Evolutionary conservation across 1,139 yeast genomes (phyloP).

Genomic region (Zygosaccharomyces pseudobailii): DNA sequence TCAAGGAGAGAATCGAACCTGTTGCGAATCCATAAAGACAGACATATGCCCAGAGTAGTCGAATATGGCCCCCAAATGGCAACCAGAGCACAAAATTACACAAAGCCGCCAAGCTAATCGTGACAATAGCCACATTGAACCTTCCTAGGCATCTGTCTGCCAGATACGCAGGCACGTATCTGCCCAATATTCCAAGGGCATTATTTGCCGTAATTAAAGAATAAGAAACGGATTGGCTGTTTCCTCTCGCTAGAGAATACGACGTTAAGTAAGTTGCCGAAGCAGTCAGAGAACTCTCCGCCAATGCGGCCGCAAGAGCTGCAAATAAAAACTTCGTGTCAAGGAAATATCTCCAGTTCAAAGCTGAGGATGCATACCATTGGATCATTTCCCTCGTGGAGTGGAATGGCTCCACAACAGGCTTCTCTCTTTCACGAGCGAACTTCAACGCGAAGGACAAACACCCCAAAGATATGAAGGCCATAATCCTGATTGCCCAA

Average conservation of each 20-base stretch:
- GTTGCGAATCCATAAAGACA: constrained; percentile 36
- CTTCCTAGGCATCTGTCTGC: constrained; percentile 54
- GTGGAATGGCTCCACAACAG: constrained; percentile 22
- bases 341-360: constrained; percentile 36
- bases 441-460: constrained; percentile 40
- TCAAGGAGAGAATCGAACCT: constrained; percentile 38
- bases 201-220: constrained; percentile 52
- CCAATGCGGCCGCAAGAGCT: constrained; percentile 42
- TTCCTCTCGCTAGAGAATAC: constrained; percentile 38
- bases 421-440: constrained; percentile 44
- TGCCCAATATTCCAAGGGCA: constrained; percentile 55
- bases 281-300: constrained; percentile 53
- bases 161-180: constrained; percentile 50
- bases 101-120: constrained; percentile 42
- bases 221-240: constrained; percentile 48
- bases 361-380: constrained; percentile 29
- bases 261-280: constrained; percentile 34
- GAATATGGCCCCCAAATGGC: constrained; percentile 35
- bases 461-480: constrained; percentile 44
- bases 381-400: constrained; percentile 20
- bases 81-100: constrained; percentile 33
- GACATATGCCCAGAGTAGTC: constrained; percentile 35
- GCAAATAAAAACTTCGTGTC: constrained; percentile 41
- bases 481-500: constrained; percentile 60
- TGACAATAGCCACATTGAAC: constrained; percentile 48